These are phyloP conservation scores for Lipomyces orientalis DNA, from an alignment of 805 yeast species.

Conservation along the genomic window DNA sequence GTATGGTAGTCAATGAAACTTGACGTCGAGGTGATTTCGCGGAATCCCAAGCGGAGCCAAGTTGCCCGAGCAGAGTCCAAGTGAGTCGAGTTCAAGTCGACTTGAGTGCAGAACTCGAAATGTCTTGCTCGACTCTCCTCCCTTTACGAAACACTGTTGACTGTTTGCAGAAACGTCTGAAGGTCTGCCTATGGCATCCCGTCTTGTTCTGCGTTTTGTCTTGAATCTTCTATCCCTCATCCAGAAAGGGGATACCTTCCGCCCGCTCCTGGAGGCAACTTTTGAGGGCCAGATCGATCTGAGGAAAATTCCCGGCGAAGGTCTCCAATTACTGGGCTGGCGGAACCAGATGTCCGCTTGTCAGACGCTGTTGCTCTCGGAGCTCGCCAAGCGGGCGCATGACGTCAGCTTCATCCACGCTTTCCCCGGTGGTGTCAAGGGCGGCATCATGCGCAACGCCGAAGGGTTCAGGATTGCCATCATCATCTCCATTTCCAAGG, in stretches of 20 bases:
- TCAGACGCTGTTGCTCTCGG: slow-evolving; percentile 3
- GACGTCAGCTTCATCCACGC: slow-evolving; percentile 11
- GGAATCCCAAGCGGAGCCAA: too few species aligned
- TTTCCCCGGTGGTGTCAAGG: slow-evolving; percentile 8
- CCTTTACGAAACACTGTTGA: background rate
- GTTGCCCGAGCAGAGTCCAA: too few species aligned
- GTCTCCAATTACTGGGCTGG: background rate
- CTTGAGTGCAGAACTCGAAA: too few species aligned
- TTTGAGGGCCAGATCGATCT: slow-evolving; percentile 5
- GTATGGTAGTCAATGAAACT: too few species aligned
- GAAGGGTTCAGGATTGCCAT: background rate
- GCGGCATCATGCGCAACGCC: slow-evolving; percentile 1
- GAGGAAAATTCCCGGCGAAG: background rate
- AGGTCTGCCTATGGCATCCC: slow-evolving; percentile 4
- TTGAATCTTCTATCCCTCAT: slow-evolving; percentile 7
- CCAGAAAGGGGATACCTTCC: slow-evolving; percentile 1
- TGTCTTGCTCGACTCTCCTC: background rate
- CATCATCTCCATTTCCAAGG: background rate
- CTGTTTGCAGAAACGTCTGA: slow-evolving; percentile 1
- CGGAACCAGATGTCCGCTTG: background rate
- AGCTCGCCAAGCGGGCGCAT: background rate
- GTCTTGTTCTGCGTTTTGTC: slow-evolving; percentile 3
- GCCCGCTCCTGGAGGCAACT: slow-evolving; percentile 4
- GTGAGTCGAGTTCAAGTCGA: too few species aligned
- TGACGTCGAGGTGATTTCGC: too few species aligned